Evolutionary conservation across 2,329 filamentous ascomycete genomes (phyloP).

Genomic region (Fusarium lateritium): DNA sequence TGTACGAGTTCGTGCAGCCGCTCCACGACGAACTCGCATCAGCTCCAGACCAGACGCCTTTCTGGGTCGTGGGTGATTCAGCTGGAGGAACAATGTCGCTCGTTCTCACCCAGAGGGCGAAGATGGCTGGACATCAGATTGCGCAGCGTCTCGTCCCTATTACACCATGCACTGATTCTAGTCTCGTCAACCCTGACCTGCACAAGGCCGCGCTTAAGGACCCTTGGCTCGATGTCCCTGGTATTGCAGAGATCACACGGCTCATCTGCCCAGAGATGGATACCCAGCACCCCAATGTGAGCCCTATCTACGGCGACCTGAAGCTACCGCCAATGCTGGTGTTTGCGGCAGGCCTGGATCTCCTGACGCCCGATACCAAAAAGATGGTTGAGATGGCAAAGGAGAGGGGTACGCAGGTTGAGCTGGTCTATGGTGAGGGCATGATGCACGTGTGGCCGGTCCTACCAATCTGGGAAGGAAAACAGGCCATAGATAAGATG

Average conservation of each 20-base stretch:
- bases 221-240: constrained; percentile 50
- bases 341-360: constrained; percentile 49
- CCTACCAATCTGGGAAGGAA: constrained; percentile 50
- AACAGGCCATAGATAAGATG: constrained; percentile 47
- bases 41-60: constrained; percentile 48
- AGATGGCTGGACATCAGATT: constrained; percentile 42
- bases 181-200: constrained; percentile 49
- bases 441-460: constrained; percentile 55
- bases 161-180: constrained; percentile 52
- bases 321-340: constrained; percentile 52
- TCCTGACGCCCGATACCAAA: constrained; percentile 49
- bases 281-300: constrained; percentile 48
- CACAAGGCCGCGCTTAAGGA: constrained; percentile 44
- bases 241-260: constrained; percentile 45
- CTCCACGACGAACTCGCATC: constrained; percentile 52
- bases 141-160: constrained; percentile 50
- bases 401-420: constrained; percentile 47
- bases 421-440: constrained; percentile 50
- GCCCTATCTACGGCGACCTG: constrained; percentile 51
- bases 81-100: constrained; percentile 52
- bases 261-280: constrained; percentile 50
- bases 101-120: constrained; percentile 51
- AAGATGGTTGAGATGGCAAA: constrained; percentile 49
- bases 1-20: constrained; percentile 53
- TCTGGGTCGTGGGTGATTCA: constrained; percentile 52